A percentile compares a stretch with the other conserved stretches of the same genome.
phyloP scores from a whole-genome alignment of 2,329 filamentous ascomycete species.

The Teratosphaeria destructans region DNA sequence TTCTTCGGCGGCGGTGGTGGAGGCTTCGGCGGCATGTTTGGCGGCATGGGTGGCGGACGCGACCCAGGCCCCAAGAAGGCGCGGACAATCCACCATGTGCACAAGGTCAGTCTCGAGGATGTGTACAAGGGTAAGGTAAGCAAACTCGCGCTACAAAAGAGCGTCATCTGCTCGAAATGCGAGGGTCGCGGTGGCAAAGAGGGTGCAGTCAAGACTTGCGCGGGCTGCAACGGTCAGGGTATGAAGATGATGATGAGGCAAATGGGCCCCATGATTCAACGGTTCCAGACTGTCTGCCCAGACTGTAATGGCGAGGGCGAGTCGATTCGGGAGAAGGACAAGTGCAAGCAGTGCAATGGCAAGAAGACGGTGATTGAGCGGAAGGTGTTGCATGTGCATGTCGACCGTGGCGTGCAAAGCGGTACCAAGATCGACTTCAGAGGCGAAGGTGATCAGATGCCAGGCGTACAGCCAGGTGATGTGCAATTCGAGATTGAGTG shows the following conservation, averaged over 20 bases:
- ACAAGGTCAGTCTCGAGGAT: conserved; percentile 96
- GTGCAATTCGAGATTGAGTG: conserved; percentile 98
- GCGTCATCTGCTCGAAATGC: conserved; percentile 91
- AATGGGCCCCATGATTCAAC: conserved; percentile 99
- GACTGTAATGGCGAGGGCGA: conserved; percentile 98
- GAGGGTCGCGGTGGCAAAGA: conserved; percentile 93
- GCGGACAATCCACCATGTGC: conserved; percentile 92
- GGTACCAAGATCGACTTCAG: conserved; percentile 96
- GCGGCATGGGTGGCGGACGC: conserved; percentile 58
- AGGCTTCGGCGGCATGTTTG: conserved; percentile 58
- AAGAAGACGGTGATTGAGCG: conserved; percentile 98
- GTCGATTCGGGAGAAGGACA: conserved; percentile 91
- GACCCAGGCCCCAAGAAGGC: conserved; percentile 80
- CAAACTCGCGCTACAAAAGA: conserved; percentile 93
- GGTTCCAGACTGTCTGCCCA: conserved; percentile 97
- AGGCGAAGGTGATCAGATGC: conserved; percentile 91
- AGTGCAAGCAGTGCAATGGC: conserved; percentile 89
- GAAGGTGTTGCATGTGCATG: conserved; percentile 96
- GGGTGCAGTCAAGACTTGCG: conserved; percentile 87
- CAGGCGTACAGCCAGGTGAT: conserved; percentile 85
- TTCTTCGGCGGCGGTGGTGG: conserved; percentile 74
- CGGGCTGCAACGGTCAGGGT: conserved; percentile 82
- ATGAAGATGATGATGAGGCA: conserved; percentile 99
- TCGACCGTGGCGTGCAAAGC: conserved; percentile 85
- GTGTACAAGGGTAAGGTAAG: conserved; percentile 97